Conservation (phyloP, 768 basidiomycete species). For the Leccinum rimulosum region DNA sequence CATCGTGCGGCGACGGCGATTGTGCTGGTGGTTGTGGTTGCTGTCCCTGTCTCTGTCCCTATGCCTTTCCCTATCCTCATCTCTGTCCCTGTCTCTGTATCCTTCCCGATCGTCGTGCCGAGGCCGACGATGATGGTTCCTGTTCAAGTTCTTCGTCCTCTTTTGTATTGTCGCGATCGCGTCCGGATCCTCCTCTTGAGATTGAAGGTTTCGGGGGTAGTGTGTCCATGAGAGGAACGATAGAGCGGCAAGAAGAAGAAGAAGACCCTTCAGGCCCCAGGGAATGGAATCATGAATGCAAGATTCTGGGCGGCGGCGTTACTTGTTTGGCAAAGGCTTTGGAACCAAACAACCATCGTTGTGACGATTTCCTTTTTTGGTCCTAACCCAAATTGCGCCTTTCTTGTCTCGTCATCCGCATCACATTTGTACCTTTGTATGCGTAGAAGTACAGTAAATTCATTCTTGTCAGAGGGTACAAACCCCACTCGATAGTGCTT, state of each 20-base stretch:
- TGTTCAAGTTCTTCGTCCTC: constrained; percentile 7
- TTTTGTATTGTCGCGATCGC: constrained; percentile 12
- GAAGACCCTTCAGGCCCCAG: neutral
- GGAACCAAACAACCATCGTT: constrained; percentile 17
- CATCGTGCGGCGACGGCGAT: constrained; percentile 1
- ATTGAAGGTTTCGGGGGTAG: constrained; percentile 16
- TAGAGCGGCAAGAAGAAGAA: neutral
- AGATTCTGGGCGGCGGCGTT: too few species aligned
- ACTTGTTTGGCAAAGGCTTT: constrained; percentile 28
- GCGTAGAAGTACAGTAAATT: too few species aligned
- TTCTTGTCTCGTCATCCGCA: too few species aligned
- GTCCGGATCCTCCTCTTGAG: constrained; percentile 11
- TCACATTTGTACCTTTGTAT: too few species aligned
- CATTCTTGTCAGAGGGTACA: too few species aligned
- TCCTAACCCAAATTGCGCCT: too few species aligned
- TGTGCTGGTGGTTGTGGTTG: constrained; percentile 1
- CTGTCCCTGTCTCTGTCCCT: constrained; percentile 1
- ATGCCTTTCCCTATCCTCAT: constrained; percentile 4
- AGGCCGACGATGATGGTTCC: constrained; percentile 3
- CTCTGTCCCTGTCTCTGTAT: constrained; percentile 3
- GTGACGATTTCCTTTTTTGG: too few species aligned
- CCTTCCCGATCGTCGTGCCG: constrained; percentile 9
- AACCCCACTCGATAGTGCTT: too few species aligned
- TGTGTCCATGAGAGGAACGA: constrained; percentile 14
- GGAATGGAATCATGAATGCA: too few species aligned